A percentile compares a stretch with the other conserved stretches of the same genome.
These are phyloP conservation scores for Coniophora puteana DNA, from an alignment of 1,284 basidiomycete genomes.

Conservation along the genomic window DNA sequence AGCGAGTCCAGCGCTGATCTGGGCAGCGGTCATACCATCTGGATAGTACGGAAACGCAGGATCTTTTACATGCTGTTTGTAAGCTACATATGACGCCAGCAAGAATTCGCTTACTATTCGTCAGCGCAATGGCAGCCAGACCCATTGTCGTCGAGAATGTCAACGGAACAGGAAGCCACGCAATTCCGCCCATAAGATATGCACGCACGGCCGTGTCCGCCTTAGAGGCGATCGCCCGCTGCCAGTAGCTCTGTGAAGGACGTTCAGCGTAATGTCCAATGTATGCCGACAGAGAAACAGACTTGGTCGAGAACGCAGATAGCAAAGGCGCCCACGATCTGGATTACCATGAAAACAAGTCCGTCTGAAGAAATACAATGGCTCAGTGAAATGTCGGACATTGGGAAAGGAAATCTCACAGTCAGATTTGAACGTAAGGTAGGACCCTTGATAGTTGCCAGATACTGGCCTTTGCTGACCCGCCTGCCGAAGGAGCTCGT, in stretches of 20 bases:
- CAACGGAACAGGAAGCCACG: conserved; percentile 35
- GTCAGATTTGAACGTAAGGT: conserved; percentile 30
- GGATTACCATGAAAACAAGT: conserved; percentile 1
- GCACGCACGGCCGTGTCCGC: conserved; percentile 20
- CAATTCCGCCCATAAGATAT: conserved; percentile 30
- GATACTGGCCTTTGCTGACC: conserved; percentile 23
- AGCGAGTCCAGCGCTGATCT: conserved; percentile 24
- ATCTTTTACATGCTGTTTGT: too few relatives aligned
- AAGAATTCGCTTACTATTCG: conserved; percentile 2
- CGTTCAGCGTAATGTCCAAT: conserved; percentile 13
- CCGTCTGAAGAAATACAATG: not conserved
- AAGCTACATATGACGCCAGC: conserved; percentile 4
- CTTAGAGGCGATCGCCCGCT: conserved; percentile 22
- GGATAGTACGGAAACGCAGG: conserved; percentile 2
- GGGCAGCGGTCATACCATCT: not conserved
- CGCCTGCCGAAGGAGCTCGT: conserved; percentile 24
- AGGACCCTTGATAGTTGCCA: conserved; percentile 32
- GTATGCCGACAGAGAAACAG: conserved; percentile 10
- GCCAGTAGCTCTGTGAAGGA: conserved; percentile 7
- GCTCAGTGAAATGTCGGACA: not conserved
- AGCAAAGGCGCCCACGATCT: not conserved
- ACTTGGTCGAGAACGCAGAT: conserved; percentile 1
- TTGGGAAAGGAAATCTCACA: not conserved
- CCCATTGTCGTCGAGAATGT: conserved; percentile 36
- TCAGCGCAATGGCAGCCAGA: conserved; percentile 29